Evolutionary conservation across 2,329 filamentous ascomycete genomes (phyloP), one percentile per base, ranked within the genome.

Genomic region (Ilyonectria sp.): DNA sequence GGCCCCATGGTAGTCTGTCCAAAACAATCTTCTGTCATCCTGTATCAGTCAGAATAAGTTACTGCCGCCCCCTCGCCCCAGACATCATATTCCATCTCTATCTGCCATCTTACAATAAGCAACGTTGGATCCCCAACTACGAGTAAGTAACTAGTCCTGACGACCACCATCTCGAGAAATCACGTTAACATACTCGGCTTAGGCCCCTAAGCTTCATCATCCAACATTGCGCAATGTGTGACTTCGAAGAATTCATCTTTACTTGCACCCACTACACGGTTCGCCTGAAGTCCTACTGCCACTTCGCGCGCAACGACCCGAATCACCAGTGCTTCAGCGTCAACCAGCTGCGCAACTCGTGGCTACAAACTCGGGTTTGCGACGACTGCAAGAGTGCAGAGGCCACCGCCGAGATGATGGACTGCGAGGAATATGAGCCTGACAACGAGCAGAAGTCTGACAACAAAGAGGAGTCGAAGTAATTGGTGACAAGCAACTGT

Each of bases 271-370:
- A 94, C 80, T 85, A 84, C 6, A 81, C 83, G 17, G 80, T 86
- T 29, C 87, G 89, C 21, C 83, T 93, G 33, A 89, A 91, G 75
- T 90, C 89, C 26, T 87, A 93, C 79, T 95, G 93, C 79, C 93
- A 94, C 80, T 90, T 90, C 71, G 91, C 92, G 6, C 90, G 93
- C 65, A 93, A 93, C 76, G 90, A 94, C 72, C 89, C 89, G 1
- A 85, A 87, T 68, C 92, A 94, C 77, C 85, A 89, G 73, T 94
- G 93, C 79, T 88, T 88, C 70, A 86, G 90, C 11, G 88, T 93
- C 62, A 91, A 92, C 81, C 88, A 88, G 44, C 84, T 93, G 67
- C 86, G 89, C 26, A 82, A 89, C 69, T 88, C 88, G 76, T 89
- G 87, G 84, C 83, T 85, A 33, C 89, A 91, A 75, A 80, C 78